A percentile compares a stretch with the other conserved stretches of the same genome.
phyloP scores from a whole-genome alignment of 352 stramenopile species.

The Pythium biforme region DNA sequence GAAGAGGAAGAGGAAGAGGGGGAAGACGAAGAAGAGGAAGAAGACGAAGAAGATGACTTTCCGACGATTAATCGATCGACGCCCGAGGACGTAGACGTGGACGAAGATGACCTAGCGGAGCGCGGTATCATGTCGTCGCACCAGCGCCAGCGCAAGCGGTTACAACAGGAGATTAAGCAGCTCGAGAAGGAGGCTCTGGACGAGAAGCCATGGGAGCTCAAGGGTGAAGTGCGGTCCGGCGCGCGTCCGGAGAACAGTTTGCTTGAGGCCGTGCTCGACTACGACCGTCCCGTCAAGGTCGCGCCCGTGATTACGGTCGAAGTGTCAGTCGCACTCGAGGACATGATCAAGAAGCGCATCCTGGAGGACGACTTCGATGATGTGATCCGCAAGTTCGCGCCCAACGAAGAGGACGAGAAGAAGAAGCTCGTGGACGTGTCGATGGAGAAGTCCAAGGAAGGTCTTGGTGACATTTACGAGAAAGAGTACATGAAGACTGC shows the following conservation, averaged over 20 bases:
- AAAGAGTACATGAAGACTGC: constrained; percentile 95
- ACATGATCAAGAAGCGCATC: constrained; percentile 94
- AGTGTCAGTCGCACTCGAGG: constrained; percentile 90
- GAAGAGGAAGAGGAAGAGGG: constrained; percentile 40
- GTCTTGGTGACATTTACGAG: constrained; percentile 94
- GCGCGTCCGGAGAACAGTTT: constrained; percentile 92
- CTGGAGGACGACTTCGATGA: constrained; percentile 95
- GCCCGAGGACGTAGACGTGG: constrained; percentile 22
- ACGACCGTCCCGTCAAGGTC: constrained; percentile 90
- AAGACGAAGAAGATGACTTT: constrained; percentile 45
- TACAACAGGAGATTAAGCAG: constrained; percentile 84
- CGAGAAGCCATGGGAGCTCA: constrained; percentile 94
- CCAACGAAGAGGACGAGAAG: constrained; percentile 72
- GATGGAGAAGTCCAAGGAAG: constrained; percentile 90
- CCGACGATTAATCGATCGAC: constrained; percentile 43
- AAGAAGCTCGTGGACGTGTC: constrained; percentile 92
- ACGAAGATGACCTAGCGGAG: constrained; percentile 73
- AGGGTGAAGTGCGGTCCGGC: constrained; percentile 86
- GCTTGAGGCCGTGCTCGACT: constrained; percentile 92
- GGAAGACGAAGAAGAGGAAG: constrained; percentile 40
- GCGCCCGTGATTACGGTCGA: constrained; percentile 92
- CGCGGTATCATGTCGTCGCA: constrained; percentile 81
- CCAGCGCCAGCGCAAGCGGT: constrained; percentile 58
- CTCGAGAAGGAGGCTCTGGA: constrained; percentile 88
- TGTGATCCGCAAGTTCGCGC: constrained; percentile 88